Base-by-base conservation (phyloP, 2,329 filamentous ascomycete genomes). In the Dactylellina sp. region DNA sequence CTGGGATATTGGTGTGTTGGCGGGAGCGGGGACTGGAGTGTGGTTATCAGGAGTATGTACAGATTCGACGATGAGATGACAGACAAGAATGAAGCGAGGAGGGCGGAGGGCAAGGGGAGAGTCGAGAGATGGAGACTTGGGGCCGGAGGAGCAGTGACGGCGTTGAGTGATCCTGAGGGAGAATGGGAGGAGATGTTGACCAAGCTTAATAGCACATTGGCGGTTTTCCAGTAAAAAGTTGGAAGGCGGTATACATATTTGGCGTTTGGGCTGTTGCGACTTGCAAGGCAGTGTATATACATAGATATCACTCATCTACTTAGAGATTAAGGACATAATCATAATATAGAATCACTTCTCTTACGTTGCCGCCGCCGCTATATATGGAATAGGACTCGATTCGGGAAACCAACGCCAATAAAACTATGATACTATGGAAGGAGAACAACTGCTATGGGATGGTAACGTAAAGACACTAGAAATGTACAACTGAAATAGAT, bases 121-220 rank as follows among this genome's bases (percentile, higher is more conserved):
- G 80, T 79, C 1, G 89, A 91, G 78, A 83, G 85, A 0, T 98
- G 94, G 94, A 87, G 87, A 42, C 88, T 97, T 39, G 94, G 93
- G 3, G 94, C 94, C 4, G 95, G 94, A 0, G 95, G 94, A 0
- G 94, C 94, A 0, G 89, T 98, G 14, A 98, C 94, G 1, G 89
- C 89, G 22, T 84, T 97, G 68, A 97, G 93, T 80, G 91, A 90
- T 1, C 84, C 90, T 0, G 85, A 89, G 68, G 92, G 88, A 1
- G 94, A 98, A 83, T 90, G 89, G 82, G 91, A 96, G 72, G 95
- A 98, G 84, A 97, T 98, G 93, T 84, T 89, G 78, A 88, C 88
- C 5, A 94, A 93, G 81, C 81, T 92, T 53, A 57, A 74, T 32
- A 74, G 70, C 40, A 74, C 70, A 7, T 18, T 74, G 25, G 61